Evolutionary conservation across 306 rosid genomes (phyloP).

Genomic region (Canavalia gladiata): DNA sequence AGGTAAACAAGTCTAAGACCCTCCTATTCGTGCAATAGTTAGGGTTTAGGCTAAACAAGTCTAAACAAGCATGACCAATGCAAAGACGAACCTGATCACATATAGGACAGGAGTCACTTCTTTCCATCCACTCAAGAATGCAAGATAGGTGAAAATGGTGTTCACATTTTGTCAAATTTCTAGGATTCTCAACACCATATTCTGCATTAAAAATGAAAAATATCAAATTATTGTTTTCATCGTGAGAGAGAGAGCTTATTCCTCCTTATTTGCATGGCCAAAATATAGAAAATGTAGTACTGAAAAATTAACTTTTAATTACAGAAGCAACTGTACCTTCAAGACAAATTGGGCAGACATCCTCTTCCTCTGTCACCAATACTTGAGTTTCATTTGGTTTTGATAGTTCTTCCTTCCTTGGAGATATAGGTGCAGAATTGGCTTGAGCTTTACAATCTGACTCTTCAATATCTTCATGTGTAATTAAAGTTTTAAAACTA

Average conservation of each 20-base stretch:
- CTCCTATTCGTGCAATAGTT: background rate
- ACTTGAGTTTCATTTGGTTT: slow-evolving; percentile 50
- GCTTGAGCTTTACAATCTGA: slow-evolving; percentile 60
- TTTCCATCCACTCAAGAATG: slow-evolving; percentile 90
- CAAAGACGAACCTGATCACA: slow-evolving; percentile 69
- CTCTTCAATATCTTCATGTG: slow-evolving; percentile 61
- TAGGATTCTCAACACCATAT: slow-evolving; percentile 72
- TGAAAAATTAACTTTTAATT: slow-evolving; percentile 18
- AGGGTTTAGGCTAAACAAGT: no score
- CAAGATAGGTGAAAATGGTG: slow-evolving; percentile 86
- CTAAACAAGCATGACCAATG: background rate
- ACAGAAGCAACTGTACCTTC: slow-evolving; percentile 60
- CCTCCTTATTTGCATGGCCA: background rate
- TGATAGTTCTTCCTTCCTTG: slow-evolving; percentile 55
- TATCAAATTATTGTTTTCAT: slow-evolving; percentile 10
- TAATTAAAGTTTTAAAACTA: slow-evolving; percentile 60
- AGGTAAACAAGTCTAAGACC: background rate
- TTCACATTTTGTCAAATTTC: slow-evolving; percentile 63
- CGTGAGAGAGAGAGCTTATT: background rate
- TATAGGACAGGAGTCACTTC: slow-evolving; percentile 81
- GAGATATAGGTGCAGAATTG: slow-evolving; percentile 53
- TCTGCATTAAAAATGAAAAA: slow-evolving; percentile 55
- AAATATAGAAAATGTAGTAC: slow-evolving; percentile 12
- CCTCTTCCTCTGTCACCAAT: slow-evolving; percentile 65
- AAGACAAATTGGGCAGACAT: slow-evolving; percentile 85